A percentile compares a stretch with the other conserved stretches of the same genome.
phyloP scores from a whole-genome alignment of 108 stramenopile genomes.

The Skeletonema costatum region DNA sequence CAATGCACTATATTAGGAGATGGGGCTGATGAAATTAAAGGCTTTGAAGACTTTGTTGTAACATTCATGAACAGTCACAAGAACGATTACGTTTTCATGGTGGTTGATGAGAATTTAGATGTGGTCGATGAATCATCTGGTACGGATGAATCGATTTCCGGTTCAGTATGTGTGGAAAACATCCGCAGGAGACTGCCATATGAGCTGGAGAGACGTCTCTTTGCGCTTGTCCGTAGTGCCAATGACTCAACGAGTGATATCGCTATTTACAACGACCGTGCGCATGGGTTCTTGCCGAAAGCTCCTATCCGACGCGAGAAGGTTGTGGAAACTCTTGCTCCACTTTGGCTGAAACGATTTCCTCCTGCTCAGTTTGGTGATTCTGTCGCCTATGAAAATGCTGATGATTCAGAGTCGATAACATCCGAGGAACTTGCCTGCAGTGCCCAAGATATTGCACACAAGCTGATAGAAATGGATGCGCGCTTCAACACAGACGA shows the following conservation, averaged over 20 bases:
- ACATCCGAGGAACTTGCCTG: not conserved
- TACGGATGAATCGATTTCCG: constrained; percentile 29
- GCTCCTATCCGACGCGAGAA: constrained; percentile 27
- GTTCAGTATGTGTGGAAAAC: constrained; percentile 33
- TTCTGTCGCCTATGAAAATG: not conserved
- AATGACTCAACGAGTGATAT: constrained; percentile 50
- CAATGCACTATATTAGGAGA: constrained; percentile 36
- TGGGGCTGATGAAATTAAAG: constrained; percentile 37
- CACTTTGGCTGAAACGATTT: constrained; percentile 31
- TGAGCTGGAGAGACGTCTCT: constrained; percentile 23
- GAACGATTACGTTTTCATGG: constrained; percentile 43
- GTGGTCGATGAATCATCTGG: constrained; percentile 26
- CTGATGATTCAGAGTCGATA: not conserved
- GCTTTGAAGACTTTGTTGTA: constrained; percentile 36
- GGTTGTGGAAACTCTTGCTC: constrained; percentile 35
- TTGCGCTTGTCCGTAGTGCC: constrained; percentile 50
- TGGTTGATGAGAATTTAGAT: constrained; percentile 59
- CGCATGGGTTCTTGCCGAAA: constrained; percentile 54
- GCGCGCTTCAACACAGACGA: not conserved
- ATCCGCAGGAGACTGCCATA: constrained; percentile 13
- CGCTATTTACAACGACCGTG: constrained; percentile 26
- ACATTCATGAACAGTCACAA: constrained; percentile 31
- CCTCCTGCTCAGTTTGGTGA: constrained; percentile 5
- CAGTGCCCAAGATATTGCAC: not conserved
- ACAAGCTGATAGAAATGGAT: not conserved